Conservation (phyloP, 352 stramenopile genomes). For the Pythium monospermum region DNA sequence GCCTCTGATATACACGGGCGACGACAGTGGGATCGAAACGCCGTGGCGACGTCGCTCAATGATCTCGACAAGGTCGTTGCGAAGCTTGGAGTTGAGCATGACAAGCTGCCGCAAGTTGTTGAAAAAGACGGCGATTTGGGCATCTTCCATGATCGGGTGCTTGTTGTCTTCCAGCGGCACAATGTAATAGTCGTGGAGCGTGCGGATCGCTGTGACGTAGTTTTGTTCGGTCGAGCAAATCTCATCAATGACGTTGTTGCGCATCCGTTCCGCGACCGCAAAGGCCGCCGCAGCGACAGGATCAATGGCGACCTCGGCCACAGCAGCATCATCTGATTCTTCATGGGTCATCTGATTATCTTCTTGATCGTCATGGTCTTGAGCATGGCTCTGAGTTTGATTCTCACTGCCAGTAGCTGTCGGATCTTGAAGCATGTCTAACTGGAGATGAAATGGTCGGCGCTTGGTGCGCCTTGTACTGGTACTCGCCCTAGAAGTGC, state of each 20-base stretch:
- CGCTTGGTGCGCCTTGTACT: neutral
- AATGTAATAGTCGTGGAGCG: conserved; percentile 77
- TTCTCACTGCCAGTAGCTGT: no score
- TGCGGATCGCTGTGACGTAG: conserved; percentile 72
- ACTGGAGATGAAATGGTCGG: conserved; percentile 1
- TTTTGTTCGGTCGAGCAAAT: conserved; percentile 75
- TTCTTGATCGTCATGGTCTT: conserved; percentile 18
- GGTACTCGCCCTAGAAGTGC: no score
- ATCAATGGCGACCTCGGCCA: no score
- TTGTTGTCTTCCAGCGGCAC: conserved; percentile 70
- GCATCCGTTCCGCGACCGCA: conserved; percentile 26
- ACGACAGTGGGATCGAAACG: conserved; percentile 8
- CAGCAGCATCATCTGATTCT: no score
- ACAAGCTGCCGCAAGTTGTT: conserved; percentile 78
- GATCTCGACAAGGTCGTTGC: conserved; percentile 67
- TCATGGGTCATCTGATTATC: no score
- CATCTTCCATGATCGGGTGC: conserved; percentile 78
- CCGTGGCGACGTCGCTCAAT: conserved; percentile 24
- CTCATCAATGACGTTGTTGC: conserved; percentile 63
- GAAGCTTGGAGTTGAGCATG: conserved; percentile 83
- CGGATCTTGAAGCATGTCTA: conserved; percentile 5
- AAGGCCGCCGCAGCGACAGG: no score
- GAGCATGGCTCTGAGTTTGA: no score
- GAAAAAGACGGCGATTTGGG: conserved; percentile 85
- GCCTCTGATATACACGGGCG: conserved; percentile 13